phyloP scores from a whole-genome alignment of 2,329 filamentous ascomycete species.

The Raffaelea ambrosiae region DNA sequence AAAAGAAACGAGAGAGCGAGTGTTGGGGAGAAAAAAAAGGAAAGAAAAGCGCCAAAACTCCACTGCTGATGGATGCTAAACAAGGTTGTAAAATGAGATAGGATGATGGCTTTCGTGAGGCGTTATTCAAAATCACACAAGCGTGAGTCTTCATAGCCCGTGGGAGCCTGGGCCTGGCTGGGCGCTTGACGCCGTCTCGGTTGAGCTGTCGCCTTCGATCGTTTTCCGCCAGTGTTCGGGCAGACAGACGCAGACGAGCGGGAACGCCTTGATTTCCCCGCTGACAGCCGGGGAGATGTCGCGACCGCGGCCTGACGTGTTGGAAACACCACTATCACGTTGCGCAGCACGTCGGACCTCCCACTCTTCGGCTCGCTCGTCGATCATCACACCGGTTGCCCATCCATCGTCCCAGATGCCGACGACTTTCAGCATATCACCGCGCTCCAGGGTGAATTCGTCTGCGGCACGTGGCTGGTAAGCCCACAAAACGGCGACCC shows the following conservation, averaged over 20 bases:
- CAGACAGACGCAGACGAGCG: constrained; percentile 88
- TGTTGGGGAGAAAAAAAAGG: not conserved
- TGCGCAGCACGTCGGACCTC: constrained; percentile 67
- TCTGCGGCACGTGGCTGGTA: constrained; percentile 91
- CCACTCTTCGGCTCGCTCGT: constrained; percentile 83
- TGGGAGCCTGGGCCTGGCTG: constrained; percentile 19
- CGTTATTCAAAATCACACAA: not conserved
- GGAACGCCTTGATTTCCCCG: constrained; percentile 95
- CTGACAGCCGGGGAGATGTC: constrained; percentile 54
- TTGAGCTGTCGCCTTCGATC: constrained; percentile 78
- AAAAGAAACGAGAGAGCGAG: not conserved
- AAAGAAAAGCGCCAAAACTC: not conserved
- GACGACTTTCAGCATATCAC: constrained; percentile 96
- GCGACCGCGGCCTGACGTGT: constrained; percentile 55
- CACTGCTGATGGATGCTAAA: not conserved
- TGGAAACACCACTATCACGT: constrained; percentile 88
- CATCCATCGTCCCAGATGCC: constrained; percentile 99
- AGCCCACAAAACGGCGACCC: constrained; percentile 88
- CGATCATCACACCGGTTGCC: constrained; percentile 83
- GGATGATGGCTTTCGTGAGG: not conserved
- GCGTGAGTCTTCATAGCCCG: constrained; percentile 15
- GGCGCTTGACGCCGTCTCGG: constrained; percentile 48
- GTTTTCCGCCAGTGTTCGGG: constrained; percentile 96
- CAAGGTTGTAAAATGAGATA: not conserved
- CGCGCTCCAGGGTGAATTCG: constrained; percentile 86